Percentiles rank a stretch among this genome's conserved stretches.
Conservation (phyloP, 2,329 filamentous ascomycete genomes). For the Pseudogymnoascus sp. region DNA sequence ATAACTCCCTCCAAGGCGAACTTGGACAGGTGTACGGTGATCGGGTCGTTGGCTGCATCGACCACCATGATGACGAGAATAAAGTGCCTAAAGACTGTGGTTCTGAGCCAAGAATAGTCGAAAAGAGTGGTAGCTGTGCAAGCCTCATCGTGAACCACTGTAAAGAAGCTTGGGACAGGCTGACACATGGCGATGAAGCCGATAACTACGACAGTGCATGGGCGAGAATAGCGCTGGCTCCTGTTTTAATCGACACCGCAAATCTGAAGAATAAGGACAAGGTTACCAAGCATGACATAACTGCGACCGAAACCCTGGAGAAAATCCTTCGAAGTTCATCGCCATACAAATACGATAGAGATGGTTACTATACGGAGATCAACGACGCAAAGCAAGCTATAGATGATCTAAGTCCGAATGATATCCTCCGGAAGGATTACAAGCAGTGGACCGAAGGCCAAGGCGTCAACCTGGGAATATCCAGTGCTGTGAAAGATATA, state of each 20-base stretch:
- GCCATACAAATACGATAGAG: slow-evolving; percentile 43
- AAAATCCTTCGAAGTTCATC: slow-evolving; percentile 33
- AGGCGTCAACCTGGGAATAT: slow-evolving; percentile 55
- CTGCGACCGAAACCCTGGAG: slow-evolving; percentile 54
- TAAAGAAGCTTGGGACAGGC: slow-evolving; percentile 48
- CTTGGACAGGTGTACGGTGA: slow-evolving; percentile 47
- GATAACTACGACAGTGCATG: slow-evolving; percentile 32
- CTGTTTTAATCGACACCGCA: slow-evolving; percentile 67
- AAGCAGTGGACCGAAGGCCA: slow-evolving; percentile 64
- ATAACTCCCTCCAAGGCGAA: slow-evolving; percentile 63
- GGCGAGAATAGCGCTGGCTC: slow-evolving; percentile 60
- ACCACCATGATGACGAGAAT: slow-evolving; percentile 72
- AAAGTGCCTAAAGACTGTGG: slow-evolving; percentile 39
- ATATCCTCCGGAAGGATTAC: slow-evolving; percentile 75
- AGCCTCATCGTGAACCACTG: slow-evolving; percentile 61
- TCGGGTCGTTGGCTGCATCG: slow-evolving; percentile 59
- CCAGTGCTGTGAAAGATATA: slow-evolving; percentile 57
- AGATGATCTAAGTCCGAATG: slow-evolving; percentile 50
- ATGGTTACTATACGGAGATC: slow-evolving; percentile 52
- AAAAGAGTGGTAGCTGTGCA: slow-evolving; percentile 64
- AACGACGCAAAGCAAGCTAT: slow-evolving; percentile 62
- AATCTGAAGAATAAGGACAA: slow-evolving; percentile 58
- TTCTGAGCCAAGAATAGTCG: slow-evolving; percentile 52
- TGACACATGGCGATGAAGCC: slow-evolving; percentile 35
- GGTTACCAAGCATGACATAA: slow-evolving; percentile 54